Conservation (phyloP, 1,284 basidiomycete genomes). For the Fomes fomentarius region DNA sequence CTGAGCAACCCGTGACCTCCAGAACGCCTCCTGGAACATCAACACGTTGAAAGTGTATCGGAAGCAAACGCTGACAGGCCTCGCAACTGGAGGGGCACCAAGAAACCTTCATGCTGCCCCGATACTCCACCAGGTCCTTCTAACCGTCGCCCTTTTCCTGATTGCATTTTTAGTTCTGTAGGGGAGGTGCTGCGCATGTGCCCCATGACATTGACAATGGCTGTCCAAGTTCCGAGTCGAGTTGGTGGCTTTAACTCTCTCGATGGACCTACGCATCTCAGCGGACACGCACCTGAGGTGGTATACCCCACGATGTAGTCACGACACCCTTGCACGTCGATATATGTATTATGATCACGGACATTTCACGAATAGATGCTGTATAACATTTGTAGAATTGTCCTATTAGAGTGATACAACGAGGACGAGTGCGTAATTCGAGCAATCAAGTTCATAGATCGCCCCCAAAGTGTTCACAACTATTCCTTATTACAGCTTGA, state of each 20-base stretch:
- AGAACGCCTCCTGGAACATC: slow-evolving; percentile 66
- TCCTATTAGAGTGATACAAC: neutral
- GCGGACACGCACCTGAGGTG: slow-evolving; percentile 2
- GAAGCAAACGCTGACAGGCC: slow-evolving; percentile 41
- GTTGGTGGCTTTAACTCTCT: neutral
- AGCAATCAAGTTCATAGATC: too few relatives aligned
- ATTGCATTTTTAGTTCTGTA: slow-evolving; percentile 13
- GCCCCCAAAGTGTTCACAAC: neutral
- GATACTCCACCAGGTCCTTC: slow-evolving; percentile 11
- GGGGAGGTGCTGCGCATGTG: slow-evolving; percentile 3
- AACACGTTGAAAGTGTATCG: slow-evolving; percentile 58
- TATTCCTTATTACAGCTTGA: slow-evolving; percentile 46
- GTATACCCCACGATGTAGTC: neutral
- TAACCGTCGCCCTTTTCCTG: slow-evolving; percentile 10
- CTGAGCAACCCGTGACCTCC: slow-evolving; percentile 8
- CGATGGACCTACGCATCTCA: neutral
- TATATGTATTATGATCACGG: slow-evolving; percentile 8
- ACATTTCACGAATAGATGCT: slow-evolving; percentile 8
- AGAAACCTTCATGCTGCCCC: neutral
- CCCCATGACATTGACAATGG: slow-evolving; percentile 3
- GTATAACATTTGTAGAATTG: slow-evolving; percentile 1
- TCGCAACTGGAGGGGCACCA: slow-evolving; percentile 28
- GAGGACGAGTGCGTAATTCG: too few relatives aligned
- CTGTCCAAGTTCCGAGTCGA: neutral
- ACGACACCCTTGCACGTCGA: slow-evolving; percentile 1